These are phyloP conservation scores for Gigaspora rosea DNA, from an alignment of 192 early-diverging fungal species.

Conservation along the genomic window DNA sequence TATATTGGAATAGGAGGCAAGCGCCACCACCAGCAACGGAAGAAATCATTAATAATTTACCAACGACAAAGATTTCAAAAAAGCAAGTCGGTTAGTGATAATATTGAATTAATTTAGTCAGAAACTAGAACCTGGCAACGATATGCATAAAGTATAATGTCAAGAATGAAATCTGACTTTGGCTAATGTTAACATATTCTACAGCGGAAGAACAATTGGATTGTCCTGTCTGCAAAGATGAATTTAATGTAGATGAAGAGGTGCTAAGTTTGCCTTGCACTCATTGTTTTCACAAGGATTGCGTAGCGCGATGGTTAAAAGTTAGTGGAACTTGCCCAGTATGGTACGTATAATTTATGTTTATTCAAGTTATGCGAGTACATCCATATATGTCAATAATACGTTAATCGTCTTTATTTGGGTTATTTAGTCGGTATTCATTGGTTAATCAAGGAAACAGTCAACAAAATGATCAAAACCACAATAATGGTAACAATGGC, in stretches of 20 bases:
- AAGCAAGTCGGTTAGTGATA: conserved; percentile 51
- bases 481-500: conserved; percentile 24
- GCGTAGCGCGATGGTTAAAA: conserved; percentile 91
- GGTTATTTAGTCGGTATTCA: conserved; percentile 29
- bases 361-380: no score
- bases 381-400: no score
- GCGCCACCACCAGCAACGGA: conserved; percentile 83
- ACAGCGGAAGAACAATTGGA: conserved; percentile 62
- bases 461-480: conserved; percentile 6
- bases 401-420: not conserved
- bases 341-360: conserved; percentile 52
- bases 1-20: conserved; percentile 49
- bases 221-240: conserved; percentile 91
- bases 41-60: conserved; percentile 69
- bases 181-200: not conserved
- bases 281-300: conserved; percentile 87
- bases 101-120: not conserved
- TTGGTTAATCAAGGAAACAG: not conserved
- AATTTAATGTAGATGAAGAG: conserved; percentile 69
- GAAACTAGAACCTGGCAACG: no score
- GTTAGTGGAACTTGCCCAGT: conserved; percentile 94
- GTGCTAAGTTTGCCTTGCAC: conserved; percentile 77
- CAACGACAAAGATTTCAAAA: conserved; percentile 49
- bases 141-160: not conserved
- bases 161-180: not conserved